Base-by-base conservation (phyloP, 345 rosid species). In the Sonneratia alba region DNA sequence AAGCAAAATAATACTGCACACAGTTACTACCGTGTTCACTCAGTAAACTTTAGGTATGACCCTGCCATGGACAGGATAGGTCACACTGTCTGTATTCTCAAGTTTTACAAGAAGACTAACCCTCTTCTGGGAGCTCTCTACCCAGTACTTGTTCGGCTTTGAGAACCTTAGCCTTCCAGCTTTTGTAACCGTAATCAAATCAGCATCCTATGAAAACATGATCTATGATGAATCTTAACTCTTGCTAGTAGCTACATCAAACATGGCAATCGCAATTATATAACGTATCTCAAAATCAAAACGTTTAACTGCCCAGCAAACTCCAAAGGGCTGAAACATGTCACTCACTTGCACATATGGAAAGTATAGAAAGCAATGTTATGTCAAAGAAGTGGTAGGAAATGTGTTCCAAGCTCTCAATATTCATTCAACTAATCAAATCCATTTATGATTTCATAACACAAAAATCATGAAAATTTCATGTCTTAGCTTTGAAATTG, bases 121-220 rank as follows among this genome's bases (percentile, higher is more conserved):
- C 91, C 97, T 83, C 83, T 88, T 91, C 66, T 91, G 96, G 45
- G 96, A 91, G 80, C 79, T 84, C 80, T 93, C 91, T 24, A 87
- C 83, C 96, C 96, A 87, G 47, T 86, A 89, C 75, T 87, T 89
- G 77, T 85, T 87, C 40, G 89, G 97, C 82, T 84, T 93, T 0
- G 89, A 81, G 79, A 83, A 86, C 75, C 81, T 83, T 53, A 93
- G 81, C 72, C 84, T 88, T 72, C 98, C 98, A 48, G 92, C 91
- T 77, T 85, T 89, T 76, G 79, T 80, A 19, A 86, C 97, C 67
- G 87, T 79, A 71, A 93, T 85, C 47, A 80, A 79, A 82, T 91
- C 96, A 72, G 76, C 68, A 62, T 91, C 93, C 97, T 93, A 81
- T 13, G 38, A 61, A 65, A 70, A 19, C 13, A 57, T 9, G 13